Conservation (phyloP, 768 basidiomycete species). For the Termitomyces sp. region DNA sequence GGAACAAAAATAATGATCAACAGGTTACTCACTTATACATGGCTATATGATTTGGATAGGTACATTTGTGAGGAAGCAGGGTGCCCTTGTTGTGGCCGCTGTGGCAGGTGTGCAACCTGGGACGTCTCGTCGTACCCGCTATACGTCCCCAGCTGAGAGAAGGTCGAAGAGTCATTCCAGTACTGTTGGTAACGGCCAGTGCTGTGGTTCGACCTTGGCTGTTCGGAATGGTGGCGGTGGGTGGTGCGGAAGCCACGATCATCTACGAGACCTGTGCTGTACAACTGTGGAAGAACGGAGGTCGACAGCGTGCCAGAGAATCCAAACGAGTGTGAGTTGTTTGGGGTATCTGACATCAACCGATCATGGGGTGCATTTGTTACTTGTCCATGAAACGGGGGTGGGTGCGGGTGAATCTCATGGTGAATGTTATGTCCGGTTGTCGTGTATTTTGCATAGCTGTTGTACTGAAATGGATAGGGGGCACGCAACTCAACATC, state of each 20-base stretch:
- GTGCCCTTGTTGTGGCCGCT: slow-evolving; percentile 8
- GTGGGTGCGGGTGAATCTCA: slow-evolving; percentile 3
- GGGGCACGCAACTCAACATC: slow-evolving; percentile 16
- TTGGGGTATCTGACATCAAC: slow-evolving; percentile 31
- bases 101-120: slow-evolving; percentile 9
- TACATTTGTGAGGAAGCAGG: slow-evolving; percentile 17
- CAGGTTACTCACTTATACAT: slow-evolving; percentile 18
- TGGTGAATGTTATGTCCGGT: too few relatives aligned
- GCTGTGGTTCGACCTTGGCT: slow-evolving; percentile 13
- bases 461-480: slow-evolving; percentile 8
- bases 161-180: slow-evolving; percentile 52
- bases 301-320: slow-evolving; percentile 54
- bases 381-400: neutral
- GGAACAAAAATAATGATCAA: neutral
- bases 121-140: slow-evolving; percentile 17
- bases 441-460: slow-evolving; percentile 7
- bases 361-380: slow-evolving; percentile 25
- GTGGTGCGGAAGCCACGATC: slow-evolving; percentile 23
- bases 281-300: slow-evolving; percentile 68
- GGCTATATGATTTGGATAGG: slow-evolving; percentile 19
- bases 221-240: slow-evolving; percentile 5
- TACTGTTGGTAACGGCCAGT: slow-evolving; percentile 41
- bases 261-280: slow-evolving; percentile 66
- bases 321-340: slow-evolving; percentile 19
- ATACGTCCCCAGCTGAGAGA: slow-evolving; percentile 42